Conservation (phyloP, 2,329 filamentous ascomycete species). For the Aspergillus sp. region DNA sequence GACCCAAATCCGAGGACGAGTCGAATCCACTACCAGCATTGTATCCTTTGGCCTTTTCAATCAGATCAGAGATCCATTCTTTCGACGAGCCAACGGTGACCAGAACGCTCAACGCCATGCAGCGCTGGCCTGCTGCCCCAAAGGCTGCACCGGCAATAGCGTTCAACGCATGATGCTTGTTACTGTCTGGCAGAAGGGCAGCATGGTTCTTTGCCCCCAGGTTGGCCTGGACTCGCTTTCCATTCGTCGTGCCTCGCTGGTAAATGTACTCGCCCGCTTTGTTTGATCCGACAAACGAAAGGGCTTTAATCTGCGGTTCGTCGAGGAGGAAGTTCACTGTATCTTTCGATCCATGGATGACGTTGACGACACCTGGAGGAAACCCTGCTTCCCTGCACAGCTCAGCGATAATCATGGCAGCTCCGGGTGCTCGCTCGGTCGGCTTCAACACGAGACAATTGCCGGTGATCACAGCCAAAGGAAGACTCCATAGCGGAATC, state of each 20-base stretch:
- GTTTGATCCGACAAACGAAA: slow-evolving; percentile 61
- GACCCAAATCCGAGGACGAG: slow-evolving; percentile 53
- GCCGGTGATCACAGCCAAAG: slow-evolving; percentile 55
- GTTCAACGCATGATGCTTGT: slow-evolving; percentile 60
- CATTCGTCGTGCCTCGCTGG: slow-evolving; percentile 54
- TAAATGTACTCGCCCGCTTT: slow-evolving; percentile 62
- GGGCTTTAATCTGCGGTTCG: slow-evolving; percentile 59
- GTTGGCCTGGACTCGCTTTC: slow-evolving; percentile 62
- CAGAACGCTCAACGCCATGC: slow-evolving; percentile 59
- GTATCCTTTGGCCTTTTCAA: slow-evolving; percentile 51
- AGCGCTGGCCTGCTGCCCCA: slow-evolving; percentile 60
- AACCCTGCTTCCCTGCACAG: slow-evolving; percentile 56
- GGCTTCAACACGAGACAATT: slow-evolving; percentile 59
- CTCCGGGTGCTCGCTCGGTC: slow-evolving; percentile 57
- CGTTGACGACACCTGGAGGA: slow-evolving; percentile 57
- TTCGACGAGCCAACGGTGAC: slow-evolving; percentile 59
- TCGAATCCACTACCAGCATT: slow-evolving; percentile 56
- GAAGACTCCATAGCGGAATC: slow-evolving; percentile 61
- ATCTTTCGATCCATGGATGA: slow-evolving; percentile 56
- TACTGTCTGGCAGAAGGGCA: slow-evolving; percentile 57
- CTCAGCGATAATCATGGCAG: slow-evolving; percentile 58
- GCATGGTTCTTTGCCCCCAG: slow-evolving; percentile 63
- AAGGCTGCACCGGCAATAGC: slow-evolving; percentile 60
- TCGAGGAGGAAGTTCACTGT: slow-evolving; percentile 63
- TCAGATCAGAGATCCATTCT: slow-evolving; percentile 56